Percentiles rank a stretch among this genome's conserved stretches.
Evolutionary conservation across 2,329 filamentous ascomycete genomes (phyloP).

Genomic region (Cercospora janseana): DNA sequence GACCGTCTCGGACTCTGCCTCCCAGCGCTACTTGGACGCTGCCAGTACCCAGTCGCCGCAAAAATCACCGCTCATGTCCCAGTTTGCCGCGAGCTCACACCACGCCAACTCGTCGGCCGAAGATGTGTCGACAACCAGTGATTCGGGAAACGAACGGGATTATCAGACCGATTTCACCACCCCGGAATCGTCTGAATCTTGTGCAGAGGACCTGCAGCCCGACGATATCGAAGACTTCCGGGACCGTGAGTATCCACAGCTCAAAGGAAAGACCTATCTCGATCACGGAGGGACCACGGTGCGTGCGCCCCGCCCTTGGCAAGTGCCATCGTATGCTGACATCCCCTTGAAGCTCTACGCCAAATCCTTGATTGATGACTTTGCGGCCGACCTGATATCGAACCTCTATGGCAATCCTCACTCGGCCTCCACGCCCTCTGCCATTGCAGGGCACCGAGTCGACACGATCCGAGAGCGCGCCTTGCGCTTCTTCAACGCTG

Average conservation of each 20-base stretch:
- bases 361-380: conserved; percentile 56
- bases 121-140: conserved; percentile 36
- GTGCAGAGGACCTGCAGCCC: conserved; percentile 35
- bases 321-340: conserved; percentile 10
- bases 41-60: conserved; percentile 18
- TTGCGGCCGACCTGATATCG: conserved; percentile 54
- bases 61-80: conserved; percentile 21
- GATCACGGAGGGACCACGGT: conserved; percentile 45
- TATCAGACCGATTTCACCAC: conserved; percentile 41
- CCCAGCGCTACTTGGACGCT: conserved; percentile 19
- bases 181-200: conserved; percentile 34
- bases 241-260: conserved; percentile 43
- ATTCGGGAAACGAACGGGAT: conserved; percentile 35
- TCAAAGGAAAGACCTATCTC: conserved; percentile 46
- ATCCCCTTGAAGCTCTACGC: conserved; percentile 50
- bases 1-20: conserved; percentile 13
- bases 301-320: conserved; percentile 11
- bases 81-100: conserved; percentile 21
- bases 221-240: conserved; percentile 43
- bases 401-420: conserved; percentile 69
- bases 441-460: conserved; percentile 56
- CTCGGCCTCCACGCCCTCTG: conserved; percentile 61
- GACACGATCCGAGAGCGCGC: conserved; percentile 56
- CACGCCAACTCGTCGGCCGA: conserved; percentile 32
- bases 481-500: conserved; percentile 58